phyloP scores from a whole-genome alignment of 768 basidiomycete genomes.

The Podaxis sp. region DNA sequence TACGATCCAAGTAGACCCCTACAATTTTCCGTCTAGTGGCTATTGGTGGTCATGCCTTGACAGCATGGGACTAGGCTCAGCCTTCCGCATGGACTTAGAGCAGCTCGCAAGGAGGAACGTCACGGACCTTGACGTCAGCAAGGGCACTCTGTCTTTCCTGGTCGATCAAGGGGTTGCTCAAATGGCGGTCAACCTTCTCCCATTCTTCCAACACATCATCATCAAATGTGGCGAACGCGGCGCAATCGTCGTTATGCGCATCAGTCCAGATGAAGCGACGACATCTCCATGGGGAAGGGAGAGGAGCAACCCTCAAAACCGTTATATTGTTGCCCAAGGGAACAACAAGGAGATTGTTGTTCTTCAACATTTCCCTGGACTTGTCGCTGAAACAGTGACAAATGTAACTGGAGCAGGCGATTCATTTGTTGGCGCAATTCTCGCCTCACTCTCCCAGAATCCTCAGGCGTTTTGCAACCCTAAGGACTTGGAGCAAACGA shows the following conservation, averaged over 20 bases:
- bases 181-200: constrained; percentile 79
- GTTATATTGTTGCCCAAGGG: constrained; percentile 53
- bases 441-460: constrained; percentile 59
- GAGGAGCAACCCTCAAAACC: constrained; percentile 41
- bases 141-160: constrained; percentile 58
- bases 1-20: constrained; percentile 40
- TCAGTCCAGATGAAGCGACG: constrained; percentile 37
- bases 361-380: constrained; percentile 72
- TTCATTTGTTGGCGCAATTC: constrained; percentile 78
- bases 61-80: constrained; percentile 58
- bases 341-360: constrained; percentile 49
- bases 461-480: constrained; percentile 47
- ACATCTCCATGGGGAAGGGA: constrained; percentile 50
- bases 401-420: constrained; percentile 95
- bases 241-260: constrained; percentile 60
- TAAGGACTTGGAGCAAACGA: constrained; percentile 36
- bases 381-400: constrained; percentile 39
- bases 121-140: constrained; percentile 35
- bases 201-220: constrained; percentile 80
- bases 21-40: constrained; percentile 49
- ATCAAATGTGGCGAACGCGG: constrained; percentile 82
- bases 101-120: constrained; percentile 50
- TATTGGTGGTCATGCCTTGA: constrained; percentile 69
- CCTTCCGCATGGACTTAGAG: constrained; percentile 66
- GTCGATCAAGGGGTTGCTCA: constrained; percentile 70